These are phyloP conservation scores for Acanthamoeba royreba DNA, from an alignment of 208 protist species.

Conservation along the genomic window DNA sequence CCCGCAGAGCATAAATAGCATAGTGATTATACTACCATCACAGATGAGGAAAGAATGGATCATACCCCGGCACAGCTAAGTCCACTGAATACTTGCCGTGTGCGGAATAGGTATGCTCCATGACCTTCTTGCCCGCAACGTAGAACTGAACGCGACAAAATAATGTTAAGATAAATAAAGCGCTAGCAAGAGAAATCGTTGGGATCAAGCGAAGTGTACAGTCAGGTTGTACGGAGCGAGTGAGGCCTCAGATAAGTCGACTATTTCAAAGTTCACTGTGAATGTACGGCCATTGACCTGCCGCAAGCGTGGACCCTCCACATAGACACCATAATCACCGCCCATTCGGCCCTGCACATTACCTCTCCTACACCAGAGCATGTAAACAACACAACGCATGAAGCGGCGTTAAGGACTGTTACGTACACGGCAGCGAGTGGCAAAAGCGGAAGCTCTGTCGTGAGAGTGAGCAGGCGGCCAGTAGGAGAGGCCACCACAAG, in stretches of 20 bases:
- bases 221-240: background rate
- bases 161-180: background rate
- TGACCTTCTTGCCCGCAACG: background rate
- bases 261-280: background rate
- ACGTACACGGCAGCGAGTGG: background rate
- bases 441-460: background rate
- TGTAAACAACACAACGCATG: no score
- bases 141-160: background rate
- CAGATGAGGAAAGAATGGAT: background rate
- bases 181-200: background rate
- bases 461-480: background rate
- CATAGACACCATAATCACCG: background rate
- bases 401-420: background rate
- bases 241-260: background rate
- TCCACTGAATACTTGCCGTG: background rate
- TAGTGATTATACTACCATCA: no score
- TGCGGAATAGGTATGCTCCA: background rate
- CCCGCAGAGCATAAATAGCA: no score
- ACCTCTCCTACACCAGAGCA: background rate
- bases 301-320: background rate
- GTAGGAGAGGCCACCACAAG: slow-evolving; percentile 79
- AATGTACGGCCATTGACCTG: background rate
- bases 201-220: background rate
- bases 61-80: background rate
- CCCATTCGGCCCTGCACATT: background rate